Base-by-base conservation (phyloP, 2,329 filamentous ascomycete species). In the Aspergillus sp. region DNA sequence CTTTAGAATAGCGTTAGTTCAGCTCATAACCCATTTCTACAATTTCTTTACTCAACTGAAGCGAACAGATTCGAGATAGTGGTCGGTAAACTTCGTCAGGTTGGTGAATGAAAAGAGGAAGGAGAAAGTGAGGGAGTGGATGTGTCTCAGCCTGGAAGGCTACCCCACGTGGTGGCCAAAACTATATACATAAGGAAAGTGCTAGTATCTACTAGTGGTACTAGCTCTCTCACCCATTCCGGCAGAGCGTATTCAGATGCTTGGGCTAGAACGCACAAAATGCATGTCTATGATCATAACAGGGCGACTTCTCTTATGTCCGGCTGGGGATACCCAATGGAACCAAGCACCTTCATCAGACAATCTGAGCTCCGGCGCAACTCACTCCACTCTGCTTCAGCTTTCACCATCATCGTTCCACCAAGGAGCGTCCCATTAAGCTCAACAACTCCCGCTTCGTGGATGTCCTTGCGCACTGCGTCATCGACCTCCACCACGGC, bases 391-490 rank as follows among this genome's bases (percentile, higher is more conserved):
- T 85, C 81, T 8, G 73, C 74, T 64, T 82, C 72, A 6, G 77
- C 72, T 68, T 85, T 86, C 19, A 86, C 83, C 82, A 86, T 83
- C 60, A 85, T 69, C 4, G 82, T 85, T 1, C 82, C 83, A 1
- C 77, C 83, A 3, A 86, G 72, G 17, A 84, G 75, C 0, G 84
- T 86, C 3, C 84, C 84, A 59, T 86, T 86, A 37, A 85, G 64
- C 8, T 79, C 79, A 15, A 85, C 75, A 41, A 76, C 69, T 8
- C 80, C 75, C 2, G 67, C 67, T 6, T 71, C 70, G 1, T 52
- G 60, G 5, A 70, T 58, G 33, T 70, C 67, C 2, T 48, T 63
- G 5, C 75, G 71, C 5, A 67, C 69, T 6, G 70, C 74, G 35
- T 72, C 63, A 15, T 76, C 72, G 6, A 77, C 67, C 2, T 70